Evolutionary conservation across 768 basidiomycete genomes (phyloP).

Genomic region (Mycena alexandri): DNA sequence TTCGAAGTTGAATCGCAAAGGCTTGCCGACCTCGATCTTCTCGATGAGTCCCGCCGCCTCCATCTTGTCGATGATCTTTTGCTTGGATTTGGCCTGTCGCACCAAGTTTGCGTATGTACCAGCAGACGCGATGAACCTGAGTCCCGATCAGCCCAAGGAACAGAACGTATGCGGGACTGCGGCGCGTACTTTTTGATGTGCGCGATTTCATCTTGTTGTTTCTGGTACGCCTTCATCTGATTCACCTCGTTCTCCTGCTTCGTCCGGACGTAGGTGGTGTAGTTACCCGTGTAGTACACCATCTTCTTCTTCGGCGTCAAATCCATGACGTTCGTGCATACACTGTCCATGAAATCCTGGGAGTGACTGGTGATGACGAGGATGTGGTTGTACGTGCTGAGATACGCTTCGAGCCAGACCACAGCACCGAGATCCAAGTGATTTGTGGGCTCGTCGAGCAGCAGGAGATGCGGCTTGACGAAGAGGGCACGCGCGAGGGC

Average conservation of each 20-base stretch:
- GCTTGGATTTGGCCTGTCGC: conserved; percentile 98
- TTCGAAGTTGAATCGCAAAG: conserved; percentile 95
- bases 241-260: conserved; percentile 98
- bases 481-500: conserved; percentile 96
- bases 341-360: conserved; percentile 98
- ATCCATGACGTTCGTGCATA: conserved; percentile 99
- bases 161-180: not conserved
- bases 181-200: conserved; percentile 94
- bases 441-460: conserved; percentile 94
- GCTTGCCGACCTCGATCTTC: conserved; percentile 81
- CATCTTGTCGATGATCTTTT: conserved; percentile 99
- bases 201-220: conserved; percentile 98
- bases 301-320: conserved; percentile 93
- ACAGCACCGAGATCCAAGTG: conserved; percentile 98
- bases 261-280: conserved; percentile 96
- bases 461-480: conserved; percentile 93
- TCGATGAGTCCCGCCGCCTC: conserved; percentile 98
- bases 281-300: conserved; percentile 96
- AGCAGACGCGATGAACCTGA: conserved; percentile 96
- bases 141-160: conserved; percentile 27
- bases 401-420: conserved; percentile 98
- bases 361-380: conserved; percentile 98
- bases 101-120: conserved; percentile 99
- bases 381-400: conserved; percentile 98
- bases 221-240: conserved; percentile 99